Percentiles rank a stretch among this genome's conserved stretches.
Evolutionary conservation across 768 basidiomycete genomes (phyloP).

Genomic region (Inosperma sp.): DNA sequence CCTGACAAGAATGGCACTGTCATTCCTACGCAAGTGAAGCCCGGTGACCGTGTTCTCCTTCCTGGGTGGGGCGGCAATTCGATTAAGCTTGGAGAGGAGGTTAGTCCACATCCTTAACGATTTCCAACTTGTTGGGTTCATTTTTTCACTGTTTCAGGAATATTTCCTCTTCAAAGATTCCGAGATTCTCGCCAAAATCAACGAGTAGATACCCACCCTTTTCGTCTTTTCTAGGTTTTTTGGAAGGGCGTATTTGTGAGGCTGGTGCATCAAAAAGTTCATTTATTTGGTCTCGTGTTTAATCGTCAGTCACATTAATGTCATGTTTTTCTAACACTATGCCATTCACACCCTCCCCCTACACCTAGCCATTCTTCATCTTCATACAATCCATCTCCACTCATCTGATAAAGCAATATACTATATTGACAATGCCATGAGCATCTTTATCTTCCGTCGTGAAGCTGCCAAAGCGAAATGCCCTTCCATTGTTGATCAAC

Average conservation of each 20-base stretch:
- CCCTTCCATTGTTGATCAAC: too few relatives aligned
- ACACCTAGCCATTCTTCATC: neutral
- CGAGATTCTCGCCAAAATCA: constrained; percentile 95
- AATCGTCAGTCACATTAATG: neutral
- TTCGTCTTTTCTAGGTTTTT: neutral
- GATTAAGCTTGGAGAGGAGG: constrained; percentile 97
- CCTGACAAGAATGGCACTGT: constrained; percentile 79
- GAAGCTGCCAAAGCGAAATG: too few relatives aligned
- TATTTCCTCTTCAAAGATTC: constrained; percentile 92
- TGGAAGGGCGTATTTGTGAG: neutral
- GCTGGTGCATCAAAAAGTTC: neutral
- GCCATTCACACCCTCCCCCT: neutral
- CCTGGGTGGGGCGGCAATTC: constrained; percentile 96
- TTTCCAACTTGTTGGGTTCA: neutral
- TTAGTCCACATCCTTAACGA: constrained; percentile 52
- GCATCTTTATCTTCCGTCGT: too few relatives aligned
- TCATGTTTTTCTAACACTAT: neutral
- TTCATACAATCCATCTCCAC: neutral
- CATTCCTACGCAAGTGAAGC: constrained; percentile 70
- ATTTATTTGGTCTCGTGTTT: too few relatives aligned
- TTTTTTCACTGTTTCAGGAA: constrained; percentile 51
- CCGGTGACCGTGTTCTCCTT: constrained; percentile 88
- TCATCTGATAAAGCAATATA: neutral
- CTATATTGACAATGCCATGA: too few relatives aligned
- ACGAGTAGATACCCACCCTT: constrained; percentile 58